phyloP scores from a whole-genome alignment of 2,329 filamentous ascomycete species.

The Calonectria pseudoturangicola region DNA sequence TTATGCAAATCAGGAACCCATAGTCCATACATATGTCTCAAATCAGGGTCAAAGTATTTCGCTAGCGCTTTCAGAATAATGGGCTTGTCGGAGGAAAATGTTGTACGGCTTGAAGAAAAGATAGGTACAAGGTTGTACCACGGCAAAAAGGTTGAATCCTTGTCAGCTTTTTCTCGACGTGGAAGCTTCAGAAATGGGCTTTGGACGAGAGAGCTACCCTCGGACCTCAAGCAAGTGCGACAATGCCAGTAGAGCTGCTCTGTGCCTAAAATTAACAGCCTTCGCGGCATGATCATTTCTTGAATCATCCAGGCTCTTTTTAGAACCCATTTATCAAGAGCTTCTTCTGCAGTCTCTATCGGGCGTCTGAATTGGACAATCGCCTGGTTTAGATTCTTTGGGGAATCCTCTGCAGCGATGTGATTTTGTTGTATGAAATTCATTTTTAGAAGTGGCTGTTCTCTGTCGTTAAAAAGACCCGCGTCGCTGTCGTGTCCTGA shows the following conservation, averaged over 20 bases:
- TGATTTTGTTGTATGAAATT: background rate
- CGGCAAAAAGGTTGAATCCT: background rate
- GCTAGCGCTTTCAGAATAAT: background rate
- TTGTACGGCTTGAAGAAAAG: background rate
- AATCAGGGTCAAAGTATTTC: background rate
- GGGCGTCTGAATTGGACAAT: background rate
- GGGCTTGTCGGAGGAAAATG: background rate
- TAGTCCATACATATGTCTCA: background rate
- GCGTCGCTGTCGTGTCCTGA: background rate
- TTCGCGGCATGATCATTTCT: background rate
- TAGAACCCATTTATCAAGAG: background rate
- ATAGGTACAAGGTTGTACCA: background rate
- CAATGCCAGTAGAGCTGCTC: slow-evolving; percentile 1
- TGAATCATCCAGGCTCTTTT: background rate
- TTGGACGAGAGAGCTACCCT: background rate
- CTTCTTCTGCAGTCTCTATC: background rate
- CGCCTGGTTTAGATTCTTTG: background rate
- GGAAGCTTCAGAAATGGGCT: background rate
- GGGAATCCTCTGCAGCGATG: background rate
- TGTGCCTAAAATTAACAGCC: background rate
- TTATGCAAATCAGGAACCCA: background rate
- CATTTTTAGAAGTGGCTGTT: background rate
- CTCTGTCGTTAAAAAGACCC: background rate
- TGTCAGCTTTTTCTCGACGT: background rate
- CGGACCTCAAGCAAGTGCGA: background rate